Percentiles rank a stretch among this genome's conserved stretches.
Conservation (phyloP, 257 asterid genomes). For the Euphrasia confusa region DNA sequence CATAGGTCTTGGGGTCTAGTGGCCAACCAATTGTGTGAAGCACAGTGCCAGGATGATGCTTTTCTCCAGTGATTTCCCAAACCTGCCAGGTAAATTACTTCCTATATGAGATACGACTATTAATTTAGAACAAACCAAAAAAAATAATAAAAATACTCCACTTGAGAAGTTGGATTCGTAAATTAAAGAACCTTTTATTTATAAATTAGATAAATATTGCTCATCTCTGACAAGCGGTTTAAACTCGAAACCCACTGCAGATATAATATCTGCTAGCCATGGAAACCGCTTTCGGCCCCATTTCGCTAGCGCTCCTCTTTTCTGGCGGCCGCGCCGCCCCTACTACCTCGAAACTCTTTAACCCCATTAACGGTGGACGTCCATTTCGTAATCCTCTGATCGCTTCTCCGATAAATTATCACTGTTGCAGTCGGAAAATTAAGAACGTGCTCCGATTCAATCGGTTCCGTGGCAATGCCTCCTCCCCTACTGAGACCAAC, state of each 20-base stretch:
- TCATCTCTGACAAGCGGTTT: too few relatives aligned
- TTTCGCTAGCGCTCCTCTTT: conserved; percentile 27
- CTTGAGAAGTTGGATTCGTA: too few relatives aligned
- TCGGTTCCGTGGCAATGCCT: conserved; percentile 29
- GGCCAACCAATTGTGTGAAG: conserved; percentile 98
- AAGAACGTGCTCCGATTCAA: conserved; percentile 33
- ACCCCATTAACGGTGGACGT: conserved; percentile 20
- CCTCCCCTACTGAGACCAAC: conserved; percentile 28
- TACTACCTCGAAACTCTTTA: conserved; percentile 24
- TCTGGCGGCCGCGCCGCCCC: conserved; percentile 25
- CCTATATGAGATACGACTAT: too few relatives aligned
- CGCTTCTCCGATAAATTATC: conserved; percentile 24
- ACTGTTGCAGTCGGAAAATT: conserved; percentile 21
- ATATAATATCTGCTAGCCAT: conserved; percentile 18
- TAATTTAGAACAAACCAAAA: too few relatives aligned
- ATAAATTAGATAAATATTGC: too few relatives aligned
- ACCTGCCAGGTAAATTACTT: conserved; percentile 45
- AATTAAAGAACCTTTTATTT: too few relatives aligned
- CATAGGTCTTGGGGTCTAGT: conserved; percentile 76
- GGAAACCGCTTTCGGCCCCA: conserved; percentile 36
- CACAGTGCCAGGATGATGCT: conserved; percentile 76
- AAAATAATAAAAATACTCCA: neutral
- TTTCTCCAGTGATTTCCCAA: conserved; percentile 80
- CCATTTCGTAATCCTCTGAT: conserved; percentile 21
- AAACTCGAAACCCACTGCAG: too few relatives aligned